Percentiles rank a stretch among this genome's conserved stretches.
These are phyloP conservation scores for Didymellaceae sp. DNA, from an alignment of 2,329 filamentous ascomycete species.

Conservation along the genomic window DNA sequence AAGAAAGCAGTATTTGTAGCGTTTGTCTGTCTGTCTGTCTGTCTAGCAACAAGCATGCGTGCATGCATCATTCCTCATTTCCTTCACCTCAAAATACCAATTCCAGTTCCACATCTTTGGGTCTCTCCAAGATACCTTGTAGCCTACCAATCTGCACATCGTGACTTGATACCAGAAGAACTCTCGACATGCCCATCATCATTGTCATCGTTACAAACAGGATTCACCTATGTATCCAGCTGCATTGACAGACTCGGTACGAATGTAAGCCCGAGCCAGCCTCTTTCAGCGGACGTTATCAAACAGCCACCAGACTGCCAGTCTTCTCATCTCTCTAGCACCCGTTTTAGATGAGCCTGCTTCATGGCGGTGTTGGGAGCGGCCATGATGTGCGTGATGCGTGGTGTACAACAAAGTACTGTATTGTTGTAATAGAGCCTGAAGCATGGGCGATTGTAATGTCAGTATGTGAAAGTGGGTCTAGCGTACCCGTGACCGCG, in stretches of 20 bases:
- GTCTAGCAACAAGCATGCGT: too few species aligned
- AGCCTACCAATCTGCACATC: too few species aligned
- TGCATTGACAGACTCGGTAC: conserved; percentile 9
- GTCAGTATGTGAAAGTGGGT: too few species aligned
- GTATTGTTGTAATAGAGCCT: too few species aligned
- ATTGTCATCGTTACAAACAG: too few species aligned
- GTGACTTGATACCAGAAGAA: too few species aligned
- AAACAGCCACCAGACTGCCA: too few species aligned
- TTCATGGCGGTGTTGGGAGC: conserved; percentile 20
- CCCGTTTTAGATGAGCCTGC: conserved; percentile 36
- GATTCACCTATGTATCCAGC: conserved; percentile 11
- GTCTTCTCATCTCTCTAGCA: conserved; percentile 33
- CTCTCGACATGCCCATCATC: too few species aligned
- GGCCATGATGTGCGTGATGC: conserved; percentile 38
- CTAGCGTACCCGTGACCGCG: background rate
- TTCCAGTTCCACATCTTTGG: too few species aligned
- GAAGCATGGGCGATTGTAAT: background rate
- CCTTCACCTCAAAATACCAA: background rate
- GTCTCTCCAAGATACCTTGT: too few species aligned
- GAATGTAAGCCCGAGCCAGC: conserved; percentile 4
- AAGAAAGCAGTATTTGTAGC: conserved; percentile 2
- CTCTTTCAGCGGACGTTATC: conserved; percentile 11
- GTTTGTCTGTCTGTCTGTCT: too few species aligned
- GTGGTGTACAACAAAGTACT: too few species aligned
- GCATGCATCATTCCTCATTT: background rate